phyloP scores from a whole-genome alignment of 2,329 filamentous ascomycete genomes.

The Colletotrichum sp. region DNA sequence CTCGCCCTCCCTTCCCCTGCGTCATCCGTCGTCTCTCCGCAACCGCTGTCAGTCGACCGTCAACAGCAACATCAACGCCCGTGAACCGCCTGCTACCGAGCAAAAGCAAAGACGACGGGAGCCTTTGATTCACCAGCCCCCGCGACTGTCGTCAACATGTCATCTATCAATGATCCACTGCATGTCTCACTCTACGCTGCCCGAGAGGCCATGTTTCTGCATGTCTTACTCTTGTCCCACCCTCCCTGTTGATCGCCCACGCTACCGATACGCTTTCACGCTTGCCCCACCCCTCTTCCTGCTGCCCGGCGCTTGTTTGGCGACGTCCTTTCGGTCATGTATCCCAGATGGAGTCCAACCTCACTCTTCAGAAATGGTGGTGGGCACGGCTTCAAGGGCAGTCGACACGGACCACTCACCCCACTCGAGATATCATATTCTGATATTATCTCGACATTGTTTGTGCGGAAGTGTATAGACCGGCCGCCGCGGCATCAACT shows the following conservation, averaged over 20 bases:
- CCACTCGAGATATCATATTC: neutral
- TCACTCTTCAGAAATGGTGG: neutral
- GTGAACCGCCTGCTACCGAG: slow-evolving; percentile 2
- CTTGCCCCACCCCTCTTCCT: slow-evolving; percentile 10
- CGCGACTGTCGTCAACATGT: slow-evolving; percentile 12
- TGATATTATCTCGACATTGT: neutral
- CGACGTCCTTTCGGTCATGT: neutral
- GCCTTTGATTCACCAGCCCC: neutral
- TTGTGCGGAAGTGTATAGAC: neutral
- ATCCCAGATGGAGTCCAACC: neutral
- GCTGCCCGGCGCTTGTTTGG: slow-evolving; percentile 22
- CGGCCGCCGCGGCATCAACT: neutral
- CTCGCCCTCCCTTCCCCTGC: neutral
- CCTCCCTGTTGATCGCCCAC: slow-evolving; percentile 23
- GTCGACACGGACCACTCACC: neutral
- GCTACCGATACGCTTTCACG: slow-evolving; percentile 24
- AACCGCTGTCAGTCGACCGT: neutral
- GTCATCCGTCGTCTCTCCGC: neutral
- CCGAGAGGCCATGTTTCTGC: slow-evolving; percentile 38
- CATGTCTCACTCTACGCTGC: slow-evolving; percentile 40
- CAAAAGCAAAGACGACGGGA: neutral
- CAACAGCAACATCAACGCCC: neutral
- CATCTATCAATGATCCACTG: slow-evolving; percentile 31
- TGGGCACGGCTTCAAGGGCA: neutral
- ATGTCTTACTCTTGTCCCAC: slow-evolving; percentile 32